Evolutionary conservation across 768 basidiomycete genomes (phyloP).

Genomic region (Lentinula aciculospora): DNA sequence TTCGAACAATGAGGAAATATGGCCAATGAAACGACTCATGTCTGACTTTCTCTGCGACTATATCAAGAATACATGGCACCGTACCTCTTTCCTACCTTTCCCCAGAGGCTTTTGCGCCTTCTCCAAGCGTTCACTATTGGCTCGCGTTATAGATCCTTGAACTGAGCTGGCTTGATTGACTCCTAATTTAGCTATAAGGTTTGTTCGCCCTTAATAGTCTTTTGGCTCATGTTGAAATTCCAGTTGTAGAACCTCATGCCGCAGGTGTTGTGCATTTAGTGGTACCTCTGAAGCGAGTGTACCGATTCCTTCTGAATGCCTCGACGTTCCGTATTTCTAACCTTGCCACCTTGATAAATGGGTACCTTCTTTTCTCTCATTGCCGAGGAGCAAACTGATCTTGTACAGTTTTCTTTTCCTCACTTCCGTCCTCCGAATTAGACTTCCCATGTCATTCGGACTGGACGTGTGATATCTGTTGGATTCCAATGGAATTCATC

Average conservation of each 20-base stretch:
- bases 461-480: not conserved
- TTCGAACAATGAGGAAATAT: not conserved
- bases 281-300: not conserved
- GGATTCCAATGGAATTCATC: not conserved
- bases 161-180: not conserved
- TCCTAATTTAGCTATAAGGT: not conserved
- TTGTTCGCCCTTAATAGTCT: not conserved
- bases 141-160: not conserved
- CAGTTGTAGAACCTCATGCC: not conserved
- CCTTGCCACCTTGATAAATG: not conserved
- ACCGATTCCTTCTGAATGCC: not conserved
- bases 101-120: not conserved
- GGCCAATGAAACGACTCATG: too few relatives aligned
- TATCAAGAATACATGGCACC: too few relatives aligned
- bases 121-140: not conserved
- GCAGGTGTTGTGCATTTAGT: not conserved
- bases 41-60: too few relatives aligned
- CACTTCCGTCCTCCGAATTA: not conserved
- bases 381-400: not conserved
- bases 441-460: not conserved
- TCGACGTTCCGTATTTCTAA: not conserved
- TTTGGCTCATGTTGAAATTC: not conserved
- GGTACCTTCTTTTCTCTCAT: not conserved
- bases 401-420: not conserved
- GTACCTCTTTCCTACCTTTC: too few relatives aligned